Evolutionary conservation across 805 yeast genomes (phyloP).

Genomic region (Yarrowia sp.): DNA sequence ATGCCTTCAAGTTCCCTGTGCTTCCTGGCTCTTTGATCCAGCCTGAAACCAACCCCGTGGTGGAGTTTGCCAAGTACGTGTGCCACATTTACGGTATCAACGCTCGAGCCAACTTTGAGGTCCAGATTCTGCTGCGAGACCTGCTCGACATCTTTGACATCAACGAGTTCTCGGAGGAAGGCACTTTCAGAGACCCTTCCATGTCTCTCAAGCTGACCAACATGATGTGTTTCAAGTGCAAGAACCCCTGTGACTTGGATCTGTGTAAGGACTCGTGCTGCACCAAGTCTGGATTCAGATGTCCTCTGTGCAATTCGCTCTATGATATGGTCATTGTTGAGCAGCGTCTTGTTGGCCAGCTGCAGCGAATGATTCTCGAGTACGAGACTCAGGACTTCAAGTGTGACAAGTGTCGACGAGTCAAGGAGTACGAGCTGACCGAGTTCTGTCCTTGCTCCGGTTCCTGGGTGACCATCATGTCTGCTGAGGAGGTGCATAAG

Average conservation of each 20-base stretch:
- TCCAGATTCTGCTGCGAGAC: constrained; percentile 74
- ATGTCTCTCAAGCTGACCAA: constrained; percentile 69
- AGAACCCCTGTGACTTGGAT: constrained; percentile 75
- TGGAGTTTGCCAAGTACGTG: constrained; percentile 78
- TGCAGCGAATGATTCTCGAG: constrained; percentile 60
- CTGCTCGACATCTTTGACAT: constrained; percentile 76
- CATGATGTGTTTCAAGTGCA: constrained; percentile 81
- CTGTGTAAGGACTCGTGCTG: constrained; percentile 68
- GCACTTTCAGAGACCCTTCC: constrained; percentile 77
- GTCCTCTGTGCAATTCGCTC: constrained; percentile 68
- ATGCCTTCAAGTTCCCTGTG: constrained; percentile 74
- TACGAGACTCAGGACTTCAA: constrained; percentile 81
- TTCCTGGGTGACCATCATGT: constrained; percentile 68
- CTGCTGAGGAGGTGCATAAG: constrained; percentile 55
- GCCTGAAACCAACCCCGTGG: constrained; percentile 66
- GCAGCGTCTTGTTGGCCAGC: constrained; percentile 74
- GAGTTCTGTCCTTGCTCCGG: constrained; percentile 90
- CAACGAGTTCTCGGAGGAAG: constrained; percentile 81
- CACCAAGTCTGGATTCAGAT: constrained; percentile 56
- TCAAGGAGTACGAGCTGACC: constrained; percentile 73
- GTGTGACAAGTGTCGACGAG: constrained; percentile 76
- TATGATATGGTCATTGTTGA: constrained; percentile 76
- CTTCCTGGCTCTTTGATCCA: constrained; percentile 75
- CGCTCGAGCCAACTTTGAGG: constrained; percentile 69
- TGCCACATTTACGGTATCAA: constrained; percentile 77